These are phyloP conservation scores for Epichloe bromicola DNA, from an alignment of 2,329 filamentous ascomycete species.

Conservation along the genomic window DNA sequence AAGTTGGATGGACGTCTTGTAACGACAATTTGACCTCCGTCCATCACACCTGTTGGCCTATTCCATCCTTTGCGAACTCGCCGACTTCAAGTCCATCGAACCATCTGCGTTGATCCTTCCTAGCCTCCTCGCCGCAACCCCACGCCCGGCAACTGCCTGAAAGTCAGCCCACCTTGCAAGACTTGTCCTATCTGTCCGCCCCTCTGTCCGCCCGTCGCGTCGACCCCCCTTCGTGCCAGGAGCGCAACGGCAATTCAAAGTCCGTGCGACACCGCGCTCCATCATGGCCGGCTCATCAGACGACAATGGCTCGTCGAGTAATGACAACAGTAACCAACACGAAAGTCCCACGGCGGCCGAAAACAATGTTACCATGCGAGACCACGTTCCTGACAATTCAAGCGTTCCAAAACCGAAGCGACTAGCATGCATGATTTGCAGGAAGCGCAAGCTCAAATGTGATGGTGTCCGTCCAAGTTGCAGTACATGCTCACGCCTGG, in stretches of 20 bases:
- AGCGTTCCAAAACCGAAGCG: slow-evolving; percentile 71
- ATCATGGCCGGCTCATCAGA: slow-evolving; percentile 26
- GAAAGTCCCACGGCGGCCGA: slow-evolving; percentile 23
- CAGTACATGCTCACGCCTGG: slow-evolving; percentile 75
- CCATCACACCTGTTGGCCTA: background rate
- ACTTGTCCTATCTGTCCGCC: background rate
- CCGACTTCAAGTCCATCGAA: background rate
- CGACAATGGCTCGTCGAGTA: slow-evolving; percentile 21
- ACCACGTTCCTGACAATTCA: slow-evolving; percentile 34
- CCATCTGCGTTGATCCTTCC: background rate
- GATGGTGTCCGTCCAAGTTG: slow-evolving; percentile 77
- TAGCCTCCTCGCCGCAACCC: background rate
- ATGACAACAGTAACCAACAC: slow-evolving; percentile 17
- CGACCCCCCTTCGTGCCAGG: background rate
- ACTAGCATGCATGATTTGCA: slow-evolving; percentile 87
- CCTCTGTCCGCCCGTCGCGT: too few species aligned
- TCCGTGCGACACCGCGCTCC: background rate
- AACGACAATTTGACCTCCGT: background rate
- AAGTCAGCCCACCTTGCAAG: background rate
- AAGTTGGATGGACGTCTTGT: too few species aligned
- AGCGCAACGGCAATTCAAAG: background rate
- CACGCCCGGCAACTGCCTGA: slow-evolving; percentile 1
- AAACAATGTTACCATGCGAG: slow-evolving; percentile 22
- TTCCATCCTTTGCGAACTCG: background rate
- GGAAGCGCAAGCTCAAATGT: slow-evolving; percentile 84